A percentile compares a stretch with the other conserved stretches of the same genome.
These are phyloP conservation scores for Dryas alaskensis DNA, from an alignment of 306 rosid genomes.

Conservation along the genomic window DNA sequence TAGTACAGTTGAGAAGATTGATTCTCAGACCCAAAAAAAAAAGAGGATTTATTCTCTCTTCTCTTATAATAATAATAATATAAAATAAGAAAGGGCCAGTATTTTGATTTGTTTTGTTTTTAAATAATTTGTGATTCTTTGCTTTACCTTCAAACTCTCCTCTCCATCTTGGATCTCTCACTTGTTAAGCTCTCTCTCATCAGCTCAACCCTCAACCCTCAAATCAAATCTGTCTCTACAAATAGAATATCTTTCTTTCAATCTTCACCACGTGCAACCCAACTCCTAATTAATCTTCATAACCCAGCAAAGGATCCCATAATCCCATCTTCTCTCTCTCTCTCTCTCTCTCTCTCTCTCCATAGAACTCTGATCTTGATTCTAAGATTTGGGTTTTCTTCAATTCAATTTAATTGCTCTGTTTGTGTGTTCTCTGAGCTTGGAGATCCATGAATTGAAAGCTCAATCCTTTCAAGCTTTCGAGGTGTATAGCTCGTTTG, in stretches of 20 bases:
- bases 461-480: background rate
- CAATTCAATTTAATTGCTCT: background rate
- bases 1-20: background rate
- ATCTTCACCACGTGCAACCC: slow-evolving; percentile 23
- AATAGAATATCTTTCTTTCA: slow-evolving; percentile 9
- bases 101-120: background rate
- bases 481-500: background rate
- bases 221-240: slow-evolving; percentile 4
- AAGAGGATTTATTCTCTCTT: background rate
- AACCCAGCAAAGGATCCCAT: slow-evolving; percentile 2
- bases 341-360: background rate
- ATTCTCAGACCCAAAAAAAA: background rate
- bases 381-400: background rate
- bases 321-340: background rate
- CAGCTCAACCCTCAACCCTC: background rate
- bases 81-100: background rate
- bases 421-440: background rate
- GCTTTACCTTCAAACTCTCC: slow-evolving; percentile 29
- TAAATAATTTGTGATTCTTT: slow-evolving; percentile 25
- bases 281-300: background rate
- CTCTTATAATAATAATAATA: background rate
- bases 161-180: slow-evolving; percentile 21
- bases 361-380: slow-evolving; percentile 7
- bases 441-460: slow-evolving; percentile 21
- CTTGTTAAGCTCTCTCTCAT: slow-evolving; percentile 3